These are phyloP conservation scores for Cerioporus squamosus DNA, from an alignment of 1,284 basidiomycete genomes.

Conservation along the genomic window DNA sequence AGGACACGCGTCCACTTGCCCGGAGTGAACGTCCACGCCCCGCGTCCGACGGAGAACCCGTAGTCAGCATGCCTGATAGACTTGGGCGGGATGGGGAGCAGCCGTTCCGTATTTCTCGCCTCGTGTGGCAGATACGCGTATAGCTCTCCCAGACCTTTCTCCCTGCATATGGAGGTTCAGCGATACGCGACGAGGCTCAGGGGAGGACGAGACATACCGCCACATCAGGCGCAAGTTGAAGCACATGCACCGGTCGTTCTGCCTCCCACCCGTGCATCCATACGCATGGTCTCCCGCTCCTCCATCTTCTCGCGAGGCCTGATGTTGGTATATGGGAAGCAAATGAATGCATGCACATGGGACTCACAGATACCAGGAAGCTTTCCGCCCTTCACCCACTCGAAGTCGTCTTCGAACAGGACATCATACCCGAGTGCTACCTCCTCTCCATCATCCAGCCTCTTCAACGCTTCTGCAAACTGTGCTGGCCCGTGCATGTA, in stretches of 20 bases:
- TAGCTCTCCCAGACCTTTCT: constrained; percentile 53
- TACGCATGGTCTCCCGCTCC: constrained; percentile 60
- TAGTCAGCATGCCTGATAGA: constrained; percentile 58
- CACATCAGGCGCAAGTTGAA: constrained; percentile 70
- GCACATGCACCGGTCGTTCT: constrained; percentile 58
- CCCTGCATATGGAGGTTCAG: constrained; percentile 31
- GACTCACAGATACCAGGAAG: constrained; percentile 64
- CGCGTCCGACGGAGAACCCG: constrained; percentile 65
- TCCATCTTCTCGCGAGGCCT: constrained; percentile 45
- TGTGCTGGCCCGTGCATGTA: constrained; percentile 53
- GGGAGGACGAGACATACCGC: constrained; percentile 43
- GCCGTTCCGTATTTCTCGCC: constrained; percentile 43
- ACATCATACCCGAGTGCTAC: constrained; percentile 61
- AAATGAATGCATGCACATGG: neutral
- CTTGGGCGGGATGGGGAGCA: constrained; percentile 52
- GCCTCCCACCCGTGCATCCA: constrained; percentile 61
- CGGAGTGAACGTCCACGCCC: constrained; percentile 47
- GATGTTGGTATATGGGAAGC: no score
- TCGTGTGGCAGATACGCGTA: constrained; percentile 62
- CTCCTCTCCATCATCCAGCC: constrained; percentile 38
- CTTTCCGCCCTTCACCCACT: constrained; percentile 68
- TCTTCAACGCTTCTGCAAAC: constrained; percentile 41
- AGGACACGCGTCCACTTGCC: constrained; percentile 64
- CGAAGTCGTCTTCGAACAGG: constrained; percentile 59
- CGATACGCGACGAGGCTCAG: constrained; percentile 4